These are phyloP conservation scores for Chloranthus sessilifolius DNA, from an alignment of 164 flowering plant genomes.

Conservation along the genomic window DNA sequence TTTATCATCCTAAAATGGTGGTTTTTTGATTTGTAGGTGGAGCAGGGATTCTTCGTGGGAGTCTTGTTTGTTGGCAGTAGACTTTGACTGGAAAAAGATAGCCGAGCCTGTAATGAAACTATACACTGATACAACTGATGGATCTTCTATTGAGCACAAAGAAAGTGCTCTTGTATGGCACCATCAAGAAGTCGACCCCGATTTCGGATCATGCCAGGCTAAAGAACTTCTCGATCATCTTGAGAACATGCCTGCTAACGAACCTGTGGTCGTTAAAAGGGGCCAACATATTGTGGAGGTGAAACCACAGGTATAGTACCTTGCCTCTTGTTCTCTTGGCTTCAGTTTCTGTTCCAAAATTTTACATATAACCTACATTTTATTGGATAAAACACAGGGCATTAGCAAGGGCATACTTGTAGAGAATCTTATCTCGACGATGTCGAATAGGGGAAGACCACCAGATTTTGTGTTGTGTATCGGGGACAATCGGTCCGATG, in stretches of 20 bases:
- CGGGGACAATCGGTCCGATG: slow-evolving; percentile 21
- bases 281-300: slow-evolving; percentile 20
- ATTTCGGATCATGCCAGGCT: slow-evolving; percentile 21
- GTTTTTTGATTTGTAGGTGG: slow-evolving; percentile 7
- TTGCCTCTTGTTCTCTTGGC: not conserved
- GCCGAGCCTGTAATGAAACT: slow-evolving; percentile 17
- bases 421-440: slow-evolving; percentile 9
- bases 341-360: not conserved
- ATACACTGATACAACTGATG: slow-evolving; percentile 18
- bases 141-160: slow-evolving; percentile 16
- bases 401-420: slow-evolving; percentile 15
- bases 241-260: slow-evolving; percentile 18
- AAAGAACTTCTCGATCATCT: slow-evolving; percentile 16
- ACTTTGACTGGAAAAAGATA: slow-evolving; percentile 16
- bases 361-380: not conserved
- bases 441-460: slow-evolving; percentile 7
- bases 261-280: slow-evolving; percentile 17
- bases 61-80: slow-evolving; percentile 6
- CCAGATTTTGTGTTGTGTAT: slow-evolving; percentile 20
- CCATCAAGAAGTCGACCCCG: slow-evolving; percentile 20
- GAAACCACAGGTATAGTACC: slow-evolving; percentile 14
- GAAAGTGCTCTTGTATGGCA: slow-evolving; percentile 20
- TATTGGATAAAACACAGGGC: slow-evolving; percentile 9
- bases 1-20: too few species aligned
- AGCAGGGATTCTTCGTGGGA: slow-evolving; percentile 15